Conservation (phyloP, 2,329 filamentous ascomycete genomes). For the Fusarium sp. region DNA sequence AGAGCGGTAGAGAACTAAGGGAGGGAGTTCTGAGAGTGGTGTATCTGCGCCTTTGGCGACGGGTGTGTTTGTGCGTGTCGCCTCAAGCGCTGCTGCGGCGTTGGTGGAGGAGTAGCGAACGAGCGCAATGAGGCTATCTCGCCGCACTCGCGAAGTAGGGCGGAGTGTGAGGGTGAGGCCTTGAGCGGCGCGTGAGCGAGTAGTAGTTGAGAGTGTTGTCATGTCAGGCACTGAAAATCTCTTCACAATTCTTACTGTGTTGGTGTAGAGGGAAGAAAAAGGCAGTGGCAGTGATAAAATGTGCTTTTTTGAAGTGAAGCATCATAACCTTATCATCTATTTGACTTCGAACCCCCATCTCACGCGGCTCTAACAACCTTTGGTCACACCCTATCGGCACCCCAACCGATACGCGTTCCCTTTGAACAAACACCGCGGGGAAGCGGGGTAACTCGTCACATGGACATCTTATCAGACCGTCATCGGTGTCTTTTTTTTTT, state of each 20-base stretch:
- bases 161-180: constrained; percentile 13
- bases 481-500: not conserved
- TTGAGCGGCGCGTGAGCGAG: constrained; percentile 19
- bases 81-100: constrained; percentile 14
- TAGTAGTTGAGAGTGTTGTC: constrained; percentile 25
- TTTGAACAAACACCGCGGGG: constrained; percentile 21
- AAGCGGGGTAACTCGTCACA: constrained; percentile 33
- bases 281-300: not conserved
- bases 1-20: constrained; percentile 51
- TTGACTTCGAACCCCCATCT: constrained; percentile 7
- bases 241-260: not conserved
- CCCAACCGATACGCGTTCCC: constrained; percentile 5
- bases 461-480: constrained; percentile 13
- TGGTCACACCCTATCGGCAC: constrained; percentile 19
- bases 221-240: constrained; percentile 6
- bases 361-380: not conserved
- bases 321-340: constrained; percentile 12
- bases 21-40: constrained; percentile 46
- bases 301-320: constrained; percentile 6
- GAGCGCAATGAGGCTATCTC: constrained; percentile 10
- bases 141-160: not conserved
- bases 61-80: constrained; percentile 14
- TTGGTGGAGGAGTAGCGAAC: constrained; percentile 12
- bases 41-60: not conserved
- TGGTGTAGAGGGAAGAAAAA: not conserved